These are phyloP conservation scores for Trichoderma guizhouense DNA, from an alignment of 2,329 filamentous ascomycete species.

Conservation along the genomic window DNA sequence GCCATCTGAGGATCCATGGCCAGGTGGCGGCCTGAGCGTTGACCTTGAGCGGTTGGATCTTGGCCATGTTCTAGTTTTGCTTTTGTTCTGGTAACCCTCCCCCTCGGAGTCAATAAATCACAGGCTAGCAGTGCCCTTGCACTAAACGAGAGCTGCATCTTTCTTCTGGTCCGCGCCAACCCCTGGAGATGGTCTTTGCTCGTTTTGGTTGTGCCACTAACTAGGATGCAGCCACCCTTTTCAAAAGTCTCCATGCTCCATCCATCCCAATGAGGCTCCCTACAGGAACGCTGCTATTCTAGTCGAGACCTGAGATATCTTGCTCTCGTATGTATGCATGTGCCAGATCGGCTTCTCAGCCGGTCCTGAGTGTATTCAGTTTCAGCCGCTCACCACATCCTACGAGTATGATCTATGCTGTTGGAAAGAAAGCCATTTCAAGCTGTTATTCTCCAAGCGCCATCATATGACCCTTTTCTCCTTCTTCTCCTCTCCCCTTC, in stretches of 20 bases:
- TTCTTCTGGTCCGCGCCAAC: slow-evolving; percentile 10
- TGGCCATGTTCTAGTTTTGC: not conserved
- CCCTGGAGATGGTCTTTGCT: slow-evolving; percentile 12
- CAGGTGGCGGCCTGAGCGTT: slow-evolving; percentile 4
- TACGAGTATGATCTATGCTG: not conserved
- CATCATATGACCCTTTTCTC: not conserved
- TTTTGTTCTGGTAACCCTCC: not conserved
- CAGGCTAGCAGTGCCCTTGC: slow-evolving; percentile 4
- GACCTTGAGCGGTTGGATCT: not conserved
- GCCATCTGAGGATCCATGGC: not conserved
- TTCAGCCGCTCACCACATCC: not conserved
- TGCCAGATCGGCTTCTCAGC: slow-evolving; percentile 12
- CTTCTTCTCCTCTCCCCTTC: not conserved
- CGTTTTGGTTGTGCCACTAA: slow-evolving; percentile 9
- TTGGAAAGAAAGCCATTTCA: not conserved
- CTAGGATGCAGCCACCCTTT: slow-evolving; percentile 3
- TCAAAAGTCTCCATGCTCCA: not conserved
- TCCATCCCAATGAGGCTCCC: not conserved
- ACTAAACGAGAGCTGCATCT: slow-evolving; percentile 1
- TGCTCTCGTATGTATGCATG: not conserved
- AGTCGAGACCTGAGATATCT: not conserved
- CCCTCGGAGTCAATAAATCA: slow-evolving; percentile 7
- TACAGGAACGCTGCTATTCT: not conserved
- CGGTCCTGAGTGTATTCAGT: not conserved
- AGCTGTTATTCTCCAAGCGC: not conserved